Evolutionary conservation across 345 rosid genomes (phyloP).

Genomic region (Populus pruinosa): DNA sequence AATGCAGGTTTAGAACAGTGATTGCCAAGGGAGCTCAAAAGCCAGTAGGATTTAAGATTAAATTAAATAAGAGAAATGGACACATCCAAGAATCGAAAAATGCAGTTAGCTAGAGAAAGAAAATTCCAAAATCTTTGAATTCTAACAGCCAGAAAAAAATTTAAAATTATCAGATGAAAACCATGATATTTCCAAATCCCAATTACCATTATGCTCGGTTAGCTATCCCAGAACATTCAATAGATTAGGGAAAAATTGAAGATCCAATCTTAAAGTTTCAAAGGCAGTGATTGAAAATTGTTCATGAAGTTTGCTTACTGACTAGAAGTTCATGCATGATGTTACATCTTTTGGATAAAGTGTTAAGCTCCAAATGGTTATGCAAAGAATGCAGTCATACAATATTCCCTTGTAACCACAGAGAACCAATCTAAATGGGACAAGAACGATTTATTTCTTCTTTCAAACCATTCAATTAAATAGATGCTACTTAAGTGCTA

Average conservation of each 20-base stretch:
- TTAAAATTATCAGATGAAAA: not conserved
- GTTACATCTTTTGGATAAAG: not conserved
- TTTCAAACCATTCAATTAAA: not conserved
- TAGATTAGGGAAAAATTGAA: not conserved
- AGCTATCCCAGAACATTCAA: not conserved
- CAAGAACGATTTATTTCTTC: not conserved
- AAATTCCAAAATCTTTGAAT: not conserved
- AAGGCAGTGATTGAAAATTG: not conserved
- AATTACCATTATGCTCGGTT: not conserved
- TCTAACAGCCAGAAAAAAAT: not conserved
- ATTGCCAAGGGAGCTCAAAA: too few species aligned
- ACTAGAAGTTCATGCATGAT: not conserved
- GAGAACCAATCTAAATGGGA: not conserved
- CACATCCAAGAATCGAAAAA: not conserved
- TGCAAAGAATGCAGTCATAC: not conserved
- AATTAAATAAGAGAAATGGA: too few species aligned
- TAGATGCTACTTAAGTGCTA: too few species aligned
- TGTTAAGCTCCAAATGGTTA: not conserved
- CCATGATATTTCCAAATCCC: not conserved
- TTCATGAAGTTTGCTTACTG: not conserved
- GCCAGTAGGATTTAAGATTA: not conserved
- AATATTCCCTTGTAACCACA: not conserved
- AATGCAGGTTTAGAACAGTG: not conserved
- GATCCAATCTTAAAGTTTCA: not conserved
- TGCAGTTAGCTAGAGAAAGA: not conserved